phyloP scores from a whole-genome alignment of 176 grass and related monocot species.

The Eragrostis nindensis region DNA sequence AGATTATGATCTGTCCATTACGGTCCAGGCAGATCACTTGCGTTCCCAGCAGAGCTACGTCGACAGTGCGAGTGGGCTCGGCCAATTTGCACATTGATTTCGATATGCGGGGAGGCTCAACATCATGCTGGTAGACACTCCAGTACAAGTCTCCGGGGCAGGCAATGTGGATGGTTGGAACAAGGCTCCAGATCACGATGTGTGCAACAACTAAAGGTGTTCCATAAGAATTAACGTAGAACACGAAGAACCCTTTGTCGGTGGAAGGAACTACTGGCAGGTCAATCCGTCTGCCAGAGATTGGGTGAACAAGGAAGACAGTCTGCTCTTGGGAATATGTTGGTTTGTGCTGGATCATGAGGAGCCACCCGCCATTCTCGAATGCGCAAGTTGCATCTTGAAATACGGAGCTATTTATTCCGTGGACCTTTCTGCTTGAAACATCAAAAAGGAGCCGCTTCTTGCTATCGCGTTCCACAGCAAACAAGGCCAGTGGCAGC shows the following conservation, averaged over 20 bases:
- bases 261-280: neutral
- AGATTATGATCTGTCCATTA: neutral
- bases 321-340: neutral
- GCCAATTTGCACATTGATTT: neutral
- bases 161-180: neutral
- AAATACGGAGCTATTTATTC: constrained; percentile 6
- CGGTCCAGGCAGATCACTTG: neutral
- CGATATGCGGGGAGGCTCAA: neutral
- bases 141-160: constrained; percentile 28
- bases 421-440: neutral
- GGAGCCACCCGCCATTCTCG: constrained; percentile 30
- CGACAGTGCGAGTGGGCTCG: neutral
- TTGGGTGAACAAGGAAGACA: neutral
- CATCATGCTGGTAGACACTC: constrained; percentile 11
- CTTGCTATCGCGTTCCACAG: constrained; percentile 8
- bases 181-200: neutral
- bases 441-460: constrained; percentile 21
- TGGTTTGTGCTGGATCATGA: neutral
- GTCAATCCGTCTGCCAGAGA: neutral
- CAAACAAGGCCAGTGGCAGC: constrained; percentile 18
- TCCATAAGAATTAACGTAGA: neutral
- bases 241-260: neutral
- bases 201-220: neutral
- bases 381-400: constrained; percentile 7
- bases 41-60: constrained; percentile 13